Evolutionary conservation across 1,284 basidiomycete genomes (phyloP).

Genomic region (Tetrapyrgos nigripes): DNA sequence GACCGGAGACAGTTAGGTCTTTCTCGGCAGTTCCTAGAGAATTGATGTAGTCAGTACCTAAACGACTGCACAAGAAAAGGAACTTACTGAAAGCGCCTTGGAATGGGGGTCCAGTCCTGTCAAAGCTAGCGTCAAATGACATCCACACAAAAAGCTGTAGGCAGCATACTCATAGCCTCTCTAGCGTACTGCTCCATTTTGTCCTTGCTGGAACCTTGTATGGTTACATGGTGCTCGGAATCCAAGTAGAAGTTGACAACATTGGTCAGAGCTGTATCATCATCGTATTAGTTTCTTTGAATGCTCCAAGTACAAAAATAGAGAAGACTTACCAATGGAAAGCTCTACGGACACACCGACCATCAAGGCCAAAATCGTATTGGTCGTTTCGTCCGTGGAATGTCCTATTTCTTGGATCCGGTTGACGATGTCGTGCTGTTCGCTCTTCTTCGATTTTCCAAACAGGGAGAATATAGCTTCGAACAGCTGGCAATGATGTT

Average conservation of each 20-base stretch:
- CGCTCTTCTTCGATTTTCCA: slow-evolving; percentile 50
- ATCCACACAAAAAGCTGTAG: not conserved
- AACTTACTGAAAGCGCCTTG: slow-evolving; percentile 58
- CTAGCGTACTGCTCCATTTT: slow-evolving; percentile 55
- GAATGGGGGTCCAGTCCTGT: slow-evolving; percentile 55
- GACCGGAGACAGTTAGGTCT: slow-evolving; percentile 48
- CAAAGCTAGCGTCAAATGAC: slow-evolving; percentile 1
- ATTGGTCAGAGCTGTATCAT: slow-evolving; percentile 47
- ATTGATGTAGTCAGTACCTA: not conserved
- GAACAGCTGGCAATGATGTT: slow-evolving; percentile 23
- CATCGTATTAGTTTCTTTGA: slow-evolving; percentile 12
- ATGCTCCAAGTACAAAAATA: not conserved
- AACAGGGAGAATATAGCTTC: slow-evolving; percentile 52
- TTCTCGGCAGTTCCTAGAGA: slow-evolving; percentile 50
- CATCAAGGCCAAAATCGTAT: slow-evolving; percentile 74
- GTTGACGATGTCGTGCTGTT: slow-evolving; percentile 59
- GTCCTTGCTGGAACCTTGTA: slow-evolving; percentile 40
- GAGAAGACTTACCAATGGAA: slow-evolving; percentile 57
- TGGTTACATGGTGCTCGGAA: slow-evolving; percentile 46
- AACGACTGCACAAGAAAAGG: not conserved
- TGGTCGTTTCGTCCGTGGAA: slow-evolving; percentile 58
- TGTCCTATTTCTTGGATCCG: slow-evolving; percentile 61
- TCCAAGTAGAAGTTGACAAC: slow-evolving; percentile 67
- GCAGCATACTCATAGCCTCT: slow-evolving; percentile 69
- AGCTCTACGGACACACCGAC: slow-evolving; percentile 73